Evolutionary conservation across 257 asterid species (phyloP).

Genomic region (Cordia subcordata): DNA sequence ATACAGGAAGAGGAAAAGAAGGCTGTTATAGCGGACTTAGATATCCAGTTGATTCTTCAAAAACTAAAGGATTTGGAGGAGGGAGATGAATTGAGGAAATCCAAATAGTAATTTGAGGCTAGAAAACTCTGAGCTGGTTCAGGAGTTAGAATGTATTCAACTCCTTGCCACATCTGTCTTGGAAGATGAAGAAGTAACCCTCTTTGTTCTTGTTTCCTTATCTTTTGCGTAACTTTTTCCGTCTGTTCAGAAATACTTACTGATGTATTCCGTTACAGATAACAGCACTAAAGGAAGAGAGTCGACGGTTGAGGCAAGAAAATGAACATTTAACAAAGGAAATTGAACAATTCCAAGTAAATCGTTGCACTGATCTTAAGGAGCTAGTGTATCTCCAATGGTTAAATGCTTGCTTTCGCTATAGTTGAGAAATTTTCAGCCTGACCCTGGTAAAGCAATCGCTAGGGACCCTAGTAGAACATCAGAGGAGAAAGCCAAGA

Average conservation of each 20-base stretch:
- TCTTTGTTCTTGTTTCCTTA: background rate
- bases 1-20: constrained; percentile 51
- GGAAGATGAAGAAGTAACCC: constrained; percentile 56
- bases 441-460: constrained; percentile 49
- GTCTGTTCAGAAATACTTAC: background rate
- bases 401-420: constrained; percentile 88
- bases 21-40: constrained; percentile 18
- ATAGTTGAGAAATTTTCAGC: constrained; percentile 59
- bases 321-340: constrained; percentile 57
- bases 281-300: constrained; percentile 52
- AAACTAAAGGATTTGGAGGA: constrained; percentile 42
- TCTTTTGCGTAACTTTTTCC: constrained; percentile 1
- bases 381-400: constrained; percentile 90
- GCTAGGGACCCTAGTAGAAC: constrained; percentile 80
- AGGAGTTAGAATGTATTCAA: constrained; percentile 50
- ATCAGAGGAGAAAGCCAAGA: constrained; percentile 80
- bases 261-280: constrained; percentile 29
- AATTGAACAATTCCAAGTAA: constrained; percentile 64
- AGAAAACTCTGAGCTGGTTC: constrained; percentile 56
- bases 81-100: constrained; percentile 48
- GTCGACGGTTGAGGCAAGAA: constrained; percentile 35
- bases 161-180: constrained; percentile 43
- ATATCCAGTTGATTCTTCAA: constrained; percentile 26
- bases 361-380: constrained; percentile 64
- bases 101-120: constrained; percentile 39